Conservation (phyloP, 495 filamentous ascomycete genomes). For the Penicillium maclennaniae region DNA sequence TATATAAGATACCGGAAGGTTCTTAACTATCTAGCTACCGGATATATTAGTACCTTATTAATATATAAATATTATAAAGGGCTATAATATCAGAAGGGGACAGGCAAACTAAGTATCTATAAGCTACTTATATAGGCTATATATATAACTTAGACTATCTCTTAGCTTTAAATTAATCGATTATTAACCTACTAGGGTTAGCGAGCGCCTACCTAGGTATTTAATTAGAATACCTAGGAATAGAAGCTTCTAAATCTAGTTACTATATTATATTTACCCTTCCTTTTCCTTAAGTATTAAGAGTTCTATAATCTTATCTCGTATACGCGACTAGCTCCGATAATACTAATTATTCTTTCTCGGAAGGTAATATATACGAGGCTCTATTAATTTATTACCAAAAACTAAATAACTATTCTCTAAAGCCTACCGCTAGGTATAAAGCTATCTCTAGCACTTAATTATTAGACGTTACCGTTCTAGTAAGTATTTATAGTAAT, state of each 20-base stretch:
- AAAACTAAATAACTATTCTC: constrained; percentile 1
- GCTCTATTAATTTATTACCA: background rate
- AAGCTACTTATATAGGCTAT: constrained; percentile 1
- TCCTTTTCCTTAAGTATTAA: no score
- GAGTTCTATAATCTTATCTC: no score
- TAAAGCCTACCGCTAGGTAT: background rate
- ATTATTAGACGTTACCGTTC: no score
- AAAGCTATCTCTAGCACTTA: no score
- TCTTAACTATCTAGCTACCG: constrained; percentile 1
- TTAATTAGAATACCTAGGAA: no score
- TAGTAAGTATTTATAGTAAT: constrained; percentile 15
- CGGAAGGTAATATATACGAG: background rate
- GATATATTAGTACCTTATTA: background rate
- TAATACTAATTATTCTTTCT: background rate
- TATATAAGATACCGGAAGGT: constrained; percentile 1
- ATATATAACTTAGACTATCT: background rate
- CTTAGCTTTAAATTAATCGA: no score
- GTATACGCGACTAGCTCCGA: background rate
- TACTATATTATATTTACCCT: no score
- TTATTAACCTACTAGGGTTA: no score
- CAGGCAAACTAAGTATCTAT: background rate
- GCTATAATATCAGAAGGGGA: background rate
- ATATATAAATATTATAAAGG: constrained; percentile 1
- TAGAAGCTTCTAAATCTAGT: no score
- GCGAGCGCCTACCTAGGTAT: no score